Evolutionary conservation across 1,139 yeast species (phyloP).

Genomic region (Casaregolazyma lundiana): DNA sequence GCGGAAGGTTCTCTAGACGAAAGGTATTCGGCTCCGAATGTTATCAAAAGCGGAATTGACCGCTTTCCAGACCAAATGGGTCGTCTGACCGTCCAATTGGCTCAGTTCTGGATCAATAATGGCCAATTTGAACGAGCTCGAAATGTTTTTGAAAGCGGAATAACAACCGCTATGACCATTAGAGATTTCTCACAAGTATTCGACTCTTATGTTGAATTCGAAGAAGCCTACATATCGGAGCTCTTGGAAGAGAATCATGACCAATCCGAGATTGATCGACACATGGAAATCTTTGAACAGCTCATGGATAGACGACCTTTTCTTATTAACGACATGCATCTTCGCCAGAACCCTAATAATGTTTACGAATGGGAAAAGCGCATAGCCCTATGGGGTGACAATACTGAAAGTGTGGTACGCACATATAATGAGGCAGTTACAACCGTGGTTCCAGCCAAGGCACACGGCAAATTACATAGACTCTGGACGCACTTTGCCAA

Average conservation of each 20-base stretch:
- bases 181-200: conserved; percentile 62
- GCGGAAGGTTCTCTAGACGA: conserved; percentile 6
- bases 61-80: conserved; percentile 62
- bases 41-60: conserved; percentile 38
- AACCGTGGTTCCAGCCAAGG: conserved; percentile 60
- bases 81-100: conserved; percentile 46
- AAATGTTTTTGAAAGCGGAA: conserved; percentile 46
- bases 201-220: conserved; percentile 60
- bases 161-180: conserved; percentile 44
- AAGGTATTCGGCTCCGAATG: conserved; percentile 31
- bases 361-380: conserved; percentile 68
- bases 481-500: conserved; percentile 71
- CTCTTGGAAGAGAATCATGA: conserved; percentile 31
- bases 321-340: conserved; percentile 58
- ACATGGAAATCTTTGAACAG: conserved; percentile 50
- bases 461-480: conserved; percentile 36
- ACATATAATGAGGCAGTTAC: conserved; percentile 65
- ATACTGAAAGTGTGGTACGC: conserved; percentile 42
- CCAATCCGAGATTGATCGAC: conserved; percentile 29
- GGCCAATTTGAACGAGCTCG: conserved; percentile 43
- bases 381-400: conserved; percentile 41
- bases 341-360: conserved; percentile 59
- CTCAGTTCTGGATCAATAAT: conserved; percentile 43
- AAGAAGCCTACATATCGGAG: conserved; percentile 46
- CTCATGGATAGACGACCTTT: conserved; percentile 53